phyloP scores from a whole-genome alignment of 495 filamentous ascomycete genomes.

The Beverwykella pulmonaria region DNA sequence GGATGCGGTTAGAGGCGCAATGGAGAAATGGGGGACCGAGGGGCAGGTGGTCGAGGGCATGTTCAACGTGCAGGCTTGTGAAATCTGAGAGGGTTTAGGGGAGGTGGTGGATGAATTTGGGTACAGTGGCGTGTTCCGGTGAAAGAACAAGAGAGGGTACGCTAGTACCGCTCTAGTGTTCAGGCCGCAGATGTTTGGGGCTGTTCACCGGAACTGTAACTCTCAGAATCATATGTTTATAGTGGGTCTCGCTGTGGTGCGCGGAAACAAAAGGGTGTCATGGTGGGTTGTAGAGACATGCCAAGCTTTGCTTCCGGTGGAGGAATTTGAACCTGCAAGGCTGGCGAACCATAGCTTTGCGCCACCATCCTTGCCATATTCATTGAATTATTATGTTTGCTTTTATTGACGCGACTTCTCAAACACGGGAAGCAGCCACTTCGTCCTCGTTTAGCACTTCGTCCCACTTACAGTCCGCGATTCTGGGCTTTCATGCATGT shows the following conservation, averaged over 20 bases:
- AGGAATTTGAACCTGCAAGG: neutral
- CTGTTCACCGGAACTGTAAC: no score
- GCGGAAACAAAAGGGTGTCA: no score
- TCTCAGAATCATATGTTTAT: no score
- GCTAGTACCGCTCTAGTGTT: neutral
- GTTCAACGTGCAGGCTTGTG: constrained; percentile 26
- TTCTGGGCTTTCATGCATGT: no score
- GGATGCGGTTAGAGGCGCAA: constrained; percentile 25
- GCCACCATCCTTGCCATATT: neutral
- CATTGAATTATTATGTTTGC: neutral
- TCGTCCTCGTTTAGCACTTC: no score
- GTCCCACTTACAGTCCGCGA: no score
- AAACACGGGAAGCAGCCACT: no score
- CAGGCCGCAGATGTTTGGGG: no score
- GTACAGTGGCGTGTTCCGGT: neutral
- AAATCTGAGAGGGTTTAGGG: neutral
- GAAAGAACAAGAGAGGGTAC: neutral
- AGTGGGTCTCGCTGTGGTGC: no score
- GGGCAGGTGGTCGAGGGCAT: constrained; percentile 19
- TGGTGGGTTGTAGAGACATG: neutral
- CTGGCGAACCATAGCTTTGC: neutral
- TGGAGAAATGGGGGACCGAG: constrained; percentile 30
- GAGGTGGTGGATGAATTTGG: neutral
- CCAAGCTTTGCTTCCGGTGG: neutral
- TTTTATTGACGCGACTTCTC: no score